phyloP scores from a whole-genome alignment of 805 yeast species.

The Kluyveromyces siamensis region DNA sequence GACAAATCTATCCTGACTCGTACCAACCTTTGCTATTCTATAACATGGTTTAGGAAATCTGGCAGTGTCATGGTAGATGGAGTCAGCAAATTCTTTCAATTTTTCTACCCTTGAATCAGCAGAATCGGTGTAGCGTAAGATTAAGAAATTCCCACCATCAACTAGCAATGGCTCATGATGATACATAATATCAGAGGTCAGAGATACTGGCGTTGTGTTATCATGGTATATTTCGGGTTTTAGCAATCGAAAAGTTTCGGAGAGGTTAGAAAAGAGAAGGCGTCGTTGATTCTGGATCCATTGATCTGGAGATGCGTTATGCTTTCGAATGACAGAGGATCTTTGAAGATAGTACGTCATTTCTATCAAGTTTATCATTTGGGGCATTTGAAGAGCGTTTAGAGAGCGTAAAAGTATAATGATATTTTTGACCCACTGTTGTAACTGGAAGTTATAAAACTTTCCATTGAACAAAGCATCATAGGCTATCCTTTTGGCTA shows the following conservation, averaged over 20 bases:
- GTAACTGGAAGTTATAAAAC: slow-evolving; percentile 2
- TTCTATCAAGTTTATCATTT: slow-evolving; percentile 4
- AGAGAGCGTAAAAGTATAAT: slow-evolving; percentile 5
- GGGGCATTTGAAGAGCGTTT: neutral
- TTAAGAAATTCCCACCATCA: slow-evolving; percentile 13
- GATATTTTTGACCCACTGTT: slow-evolving; percentile 5
- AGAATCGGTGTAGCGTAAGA: slow-evolving; percentile 7
- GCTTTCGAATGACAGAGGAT: slow-evolving; percentile 9
- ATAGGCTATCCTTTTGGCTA: slow-evolving; percentile 10
- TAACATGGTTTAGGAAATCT: slow-evolving; percentile 8
- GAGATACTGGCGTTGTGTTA: neutral
- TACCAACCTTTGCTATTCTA: slow-evolving; percentile 7
- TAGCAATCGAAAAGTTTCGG: neutral
- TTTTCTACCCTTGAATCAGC: neutral
- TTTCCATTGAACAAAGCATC: slow-evolving; percentile 3
- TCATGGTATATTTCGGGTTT: neutral
- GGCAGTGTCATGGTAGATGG: neutral
- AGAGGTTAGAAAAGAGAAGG: slow-evolving; percentile 4
- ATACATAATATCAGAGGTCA: slow-evolving; percentile 3
- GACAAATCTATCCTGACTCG: slow-evolving; percentile 15
- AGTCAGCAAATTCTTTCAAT: slow-evolving; percentile 2
- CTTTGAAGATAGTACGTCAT: slow-evolving; percentile 9
- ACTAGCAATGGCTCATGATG: slow-evolving; percentile 6
- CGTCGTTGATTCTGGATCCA: slow-evolving; percentile 8
- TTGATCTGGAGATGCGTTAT: slow-evolving; percentile 18